Percentiles rank a stretch among this genome's conserved stretches.
Evolutionary conservation across 176 grass and related monocot species (phyloP).

Genomic region (Eragrostis nindensis): DNA sequence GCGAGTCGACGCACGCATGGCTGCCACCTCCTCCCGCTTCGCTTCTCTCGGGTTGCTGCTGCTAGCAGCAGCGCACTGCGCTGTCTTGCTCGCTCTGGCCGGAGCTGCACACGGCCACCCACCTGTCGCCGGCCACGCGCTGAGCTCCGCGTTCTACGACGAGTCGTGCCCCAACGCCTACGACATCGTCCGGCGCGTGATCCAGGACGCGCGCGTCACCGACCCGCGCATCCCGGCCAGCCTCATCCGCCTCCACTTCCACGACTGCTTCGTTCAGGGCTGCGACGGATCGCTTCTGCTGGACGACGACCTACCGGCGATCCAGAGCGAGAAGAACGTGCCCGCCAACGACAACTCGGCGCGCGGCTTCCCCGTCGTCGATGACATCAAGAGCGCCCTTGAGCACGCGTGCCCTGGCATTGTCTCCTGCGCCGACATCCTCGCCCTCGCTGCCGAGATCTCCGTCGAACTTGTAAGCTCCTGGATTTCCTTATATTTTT

Average conservation of each 20-base stretch:
- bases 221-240: conserved; percentile 37
- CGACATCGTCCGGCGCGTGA: conserved; percentile 28
- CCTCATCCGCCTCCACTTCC: conserved; percentile 40
- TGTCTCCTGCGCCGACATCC: conserved; percentile 37
- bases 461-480: conserved; percentile 15
- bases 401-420: conserved; percentile 12
- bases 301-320: conserved; percentile 5
- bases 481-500: background rate
- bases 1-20: background rate
- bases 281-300: conserved; percentile 6
- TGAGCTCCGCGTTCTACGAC: conserved; percentile 38
- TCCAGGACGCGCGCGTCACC: conserved; percentile 18
- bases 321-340: conserved; percentile 17
- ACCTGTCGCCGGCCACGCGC: background rate
- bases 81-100: background rate
- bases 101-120: background rate
- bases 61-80: background rate
- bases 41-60: background rate
- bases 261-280: conserved; percentile 41
- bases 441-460: conserved; percentile 8
- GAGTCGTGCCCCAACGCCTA: background rate
- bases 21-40: background rate
- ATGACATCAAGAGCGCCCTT: conserved; percentile 27
- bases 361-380: conserved; percentile 3
- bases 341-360: conserved; percentile 4